These are phyloP conservation scores for Cruciata laevipes DNA, from an alignment of 257 asterid genomes.

Conservation along the genomic window DNA sequence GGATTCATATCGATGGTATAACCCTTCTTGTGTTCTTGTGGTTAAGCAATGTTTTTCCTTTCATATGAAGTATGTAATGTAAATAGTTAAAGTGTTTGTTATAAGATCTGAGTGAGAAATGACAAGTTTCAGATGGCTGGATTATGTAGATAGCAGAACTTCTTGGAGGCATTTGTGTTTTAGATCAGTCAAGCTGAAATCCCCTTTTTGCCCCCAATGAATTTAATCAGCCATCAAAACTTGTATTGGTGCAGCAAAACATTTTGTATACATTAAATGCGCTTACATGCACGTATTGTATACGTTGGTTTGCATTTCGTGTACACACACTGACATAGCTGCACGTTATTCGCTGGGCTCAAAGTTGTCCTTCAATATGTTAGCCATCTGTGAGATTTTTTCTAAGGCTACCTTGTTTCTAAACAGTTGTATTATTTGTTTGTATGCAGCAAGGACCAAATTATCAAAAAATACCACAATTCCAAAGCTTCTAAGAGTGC, in stretches of 20 bases:
- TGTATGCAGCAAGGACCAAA: neutral
- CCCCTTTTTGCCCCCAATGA: neutral
- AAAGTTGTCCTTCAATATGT: no score
- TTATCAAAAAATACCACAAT: neutral
- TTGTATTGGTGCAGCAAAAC: neutral
- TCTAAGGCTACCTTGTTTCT: no score
- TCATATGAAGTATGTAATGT: neutral
- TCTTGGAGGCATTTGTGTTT: no score
- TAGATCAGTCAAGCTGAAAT: neutral
- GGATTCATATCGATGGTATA: conserved; percentile 8
- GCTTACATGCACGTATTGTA: neutral
- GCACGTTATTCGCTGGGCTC: no score
- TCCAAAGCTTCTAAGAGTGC: neutral
- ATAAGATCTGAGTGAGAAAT: no score
- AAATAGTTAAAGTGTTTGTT: no score
- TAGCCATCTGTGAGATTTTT: no score
- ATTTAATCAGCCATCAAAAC: neutral
- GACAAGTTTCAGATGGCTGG: no score
- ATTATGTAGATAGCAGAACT: neutral
- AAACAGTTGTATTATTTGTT: neutral
- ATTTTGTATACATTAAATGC: neutral
- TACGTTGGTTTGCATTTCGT: neutral
- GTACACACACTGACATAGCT: neutral
- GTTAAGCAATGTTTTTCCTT: no score
- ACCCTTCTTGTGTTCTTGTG: neutral